Evolutionary conservation across 148 eudicot genomes (phyloP).

Genomic region (Rhododendron vialii): DNA sequence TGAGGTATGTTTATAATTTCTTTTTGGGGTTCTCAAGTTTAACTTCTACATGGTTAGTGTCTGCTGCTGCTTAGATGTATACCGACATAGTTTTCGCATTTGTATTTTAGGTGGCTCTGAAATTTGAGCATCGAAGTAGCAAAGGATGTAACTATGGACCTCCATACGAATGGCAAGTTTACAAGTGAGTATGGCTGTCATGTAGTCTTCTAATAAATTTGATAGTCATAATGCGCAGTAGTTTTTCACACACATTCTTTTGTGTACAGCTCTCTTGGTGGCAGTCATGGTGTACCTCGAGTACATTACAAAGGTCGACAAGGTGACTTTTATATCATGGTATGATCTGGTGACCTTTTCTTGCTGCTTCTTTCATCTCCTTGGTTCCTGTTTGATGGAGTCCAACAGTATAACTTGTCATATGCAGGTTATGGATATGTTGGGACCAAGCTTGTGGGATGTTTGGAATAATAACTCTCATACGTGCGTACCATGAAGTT

Average conservation of each 20-base stretch:
- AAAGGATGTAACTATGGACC: conserved; percentile 80
- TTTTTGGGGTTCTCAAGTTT: background rate
- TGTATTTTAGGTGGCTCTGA: conserved; percentile 57
- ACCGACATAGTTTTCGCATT: background rate
- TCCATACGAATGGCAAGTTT: conserved; percentile 82
- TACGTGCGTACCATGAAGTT: conserved; percentile 31
- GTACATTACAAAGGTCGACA: conserved; percentile 73
- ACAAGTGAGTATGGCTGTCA: conserved; percentile 47
- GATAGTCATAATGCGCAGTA: background rate
- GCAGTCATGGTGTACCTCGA: conserved; percentile 76
- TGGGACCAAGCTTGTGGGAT: conserved; percentile 91
- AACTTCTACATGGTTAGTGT: background rate
- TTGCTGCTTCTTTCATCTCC: background rate
- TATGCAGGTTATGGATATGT: conserved; percentile 78
- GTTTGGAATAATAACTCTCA: conserved; percentile 64
- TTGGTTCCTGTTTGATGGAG: background rate
- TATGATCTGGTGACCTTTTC: conserved; percentile 15
- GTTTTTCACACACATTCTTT: conserved; percentile 1
- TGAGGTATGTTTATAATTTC: conserved; percentile 30
- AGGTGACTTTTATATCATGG: conserved; percentile 75
- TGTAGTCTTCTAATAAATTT: background rate
- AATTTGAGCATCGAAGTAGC: conserved; percentile 77
- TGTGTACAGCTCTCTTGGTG: conserved; percentile 52
- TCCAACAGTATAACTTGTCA: background rate
- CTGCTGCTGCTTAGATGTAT: background rate